Base-by-base conservation (phyloP, 1,139 yeast genomes). In the Meyerozyma carpophila region DNA sequence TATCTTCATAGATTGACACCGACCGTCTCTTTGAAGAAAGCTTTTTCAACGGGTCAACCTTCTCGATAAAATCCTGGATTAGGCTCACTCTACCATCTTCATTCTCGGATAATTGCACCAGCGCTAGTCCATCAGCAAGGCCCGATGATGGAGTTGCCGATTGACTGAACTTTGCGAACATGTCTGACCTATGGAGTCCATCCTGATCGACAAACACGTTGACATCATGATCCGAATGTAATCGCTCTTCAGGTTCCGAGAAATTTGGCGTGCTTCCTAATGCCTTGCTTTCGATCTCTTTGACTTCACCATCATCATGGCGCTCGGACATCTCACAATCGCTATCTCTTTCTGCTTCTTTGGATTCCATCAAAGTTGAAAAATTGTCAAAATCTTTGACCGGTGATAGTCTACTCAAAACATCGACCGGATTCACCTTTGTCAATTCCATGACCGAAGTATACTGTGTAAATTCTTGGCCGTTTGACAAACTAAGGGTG, bases 1-100 rank as follows among this genome's bases (percentile, higher is more conserved):
- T 44, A 51, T 73, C 78, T 39, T 71, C 73, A 45, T 57, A 73
- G 9, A 73, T 73, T 16, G 58, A 49, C 29, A 73, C 71, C 5
- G 65, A 68, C 39, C 63, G 65, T 41, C 58, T 63, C 41, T 59
- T 63, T 38, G 55, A 64, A 0, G 77, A 62, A 7, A 68, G 56
- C 6, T 65, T 58, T 41, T 55, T 64, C 24, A 73, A 54, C 1
- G 79, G 79, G 50, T 73, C 78, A 0, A 70, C 62, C 47, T 60
- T 70, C 21, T 70, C 76, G 32, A 72, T 68, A 26, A 70, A 55
- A 1, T 58, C 50, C 47, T 70, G 71, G 58, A 42, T 55, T 57
- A 21, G 44, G 47, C 14, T 50, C 44, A 21, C 47, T 28, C 8
- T 32, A 32, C 16, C 28, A 9, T 45, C 47, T 20, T 44, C 43